A percentile compares a stretch with the other conserved stretches of the same genome.
Evolutionary conservation across 176 grass and related monocot species (phyloP).

Genomic region (Neostapfia colusana): DNA sequence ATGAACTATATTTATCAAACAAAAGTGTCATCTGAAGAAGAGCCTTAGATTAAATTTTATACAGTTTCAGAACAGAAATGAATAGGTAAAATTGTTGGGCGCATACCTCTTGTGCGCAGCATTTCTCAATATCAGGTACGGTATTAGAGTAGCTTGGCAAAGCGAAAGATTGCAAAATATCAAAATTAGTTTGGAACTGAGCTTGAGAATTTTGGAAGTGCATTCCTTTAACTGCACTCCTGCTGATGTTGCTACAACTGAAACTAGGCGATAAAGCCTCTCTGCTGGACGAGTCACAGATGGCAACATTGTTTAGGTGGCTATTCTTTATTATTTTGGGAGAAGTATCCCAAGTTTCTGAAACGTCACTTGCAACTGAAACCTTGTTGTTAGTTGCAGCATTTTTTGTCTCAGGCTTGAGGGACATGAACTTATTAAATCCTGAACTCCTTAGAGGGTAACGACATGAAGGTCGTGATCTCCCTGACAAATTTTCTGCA

Average conservation of each 20-base stretch:
- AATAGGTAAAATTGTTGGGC: conserved; percentile 26
- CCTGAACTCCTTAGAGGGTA: conserved; percentile 45
- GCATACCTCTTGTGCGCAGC: conserved; percentile 39
- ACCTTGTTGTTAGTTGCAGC: conserved; percentile 16
- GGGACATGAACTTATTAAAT: conserved; percentile 24
- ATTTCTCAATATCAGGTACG: conserved; percentile 32
- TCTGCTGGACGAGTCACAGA: conserved; percentile 36
- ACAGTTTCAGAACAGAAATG: conserved; percentile 29
- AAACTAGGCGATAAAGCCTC: conserved; percentile 16
- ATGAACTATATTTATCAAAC: background rate
- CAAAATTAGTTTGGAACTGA: conserved; percentile 39
- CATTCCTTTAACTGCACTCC: conserved; percentile 8
- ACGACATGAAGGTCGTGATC: conserved; percentile 29
- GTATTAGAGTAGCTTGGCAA: conserved; percentile 32
- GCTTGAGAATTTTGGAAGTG: conserved; percentile 25
- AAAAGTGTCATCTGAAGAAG: conserved; percentile 19
- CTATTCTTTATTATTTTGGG: conserved; percentile 23
- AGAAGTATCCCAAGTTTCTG: conserved; percentile 29
- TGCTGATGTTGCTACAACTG: conserved; percentile 3
- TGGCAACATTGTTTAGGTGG: conserved; percentile 29
- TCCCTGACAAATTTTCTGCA: conserved; percentile 34
- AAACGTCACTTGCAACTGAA: conserved; percentile 20
- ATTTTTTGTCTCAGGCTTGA: conserved; percentile 25
- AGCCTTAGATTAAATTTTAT: conserved; percentile 7
- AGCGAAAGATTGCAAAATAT: conserved; percentile 11